These are phyloP conservation scores for bread wheat (Triticum aestivum) DNA, from an alignment of 176 grass and related monocot genomes.

Conservation along the genomic window IWGSC_CS_RefSeq_v2.1 NC_057809.1:17859165-17859664, in stretches of 20 bases:
- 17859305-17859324: conserved; percentile 93
- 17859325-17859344: conserved; percentile 87
- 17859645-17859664: background rate
- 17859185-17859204: background rate
- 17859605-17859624: conserved; percentile 28
- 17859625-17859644: conserved; percentile 27
- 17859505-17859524: conserved; percentile 78
- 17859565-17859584: conserved; percentile 27
- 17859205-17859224: background rate
- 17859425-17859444: conserved; percentile 98
- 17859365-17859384: conserved; percentile 94
- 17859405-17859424: conserved; percentile 90
- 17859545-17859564: background rate
- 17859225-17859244: background rate
- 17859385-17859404: conserved; percentile 65
- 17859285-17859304: conserved; percentile 81
- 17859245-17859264: conserved; percentile 10
- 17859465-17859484: conserved; percentile 90
- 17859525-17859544: background rate
- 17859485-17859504: conserved; percentile 93
- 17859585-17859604: background rate
- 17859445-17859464: conserved; percentile 98
- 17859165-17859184: background rate
- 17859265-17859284: conserved; percentile 5
- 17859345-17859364: conserved; percentile 99